A percentile compares a stretch with the other conserved stretches of the same genome.
phyloP scores from a whole-genome alignment of 495 filamentous ascomycete genomes.

The Neurospora terricola region DNA sequence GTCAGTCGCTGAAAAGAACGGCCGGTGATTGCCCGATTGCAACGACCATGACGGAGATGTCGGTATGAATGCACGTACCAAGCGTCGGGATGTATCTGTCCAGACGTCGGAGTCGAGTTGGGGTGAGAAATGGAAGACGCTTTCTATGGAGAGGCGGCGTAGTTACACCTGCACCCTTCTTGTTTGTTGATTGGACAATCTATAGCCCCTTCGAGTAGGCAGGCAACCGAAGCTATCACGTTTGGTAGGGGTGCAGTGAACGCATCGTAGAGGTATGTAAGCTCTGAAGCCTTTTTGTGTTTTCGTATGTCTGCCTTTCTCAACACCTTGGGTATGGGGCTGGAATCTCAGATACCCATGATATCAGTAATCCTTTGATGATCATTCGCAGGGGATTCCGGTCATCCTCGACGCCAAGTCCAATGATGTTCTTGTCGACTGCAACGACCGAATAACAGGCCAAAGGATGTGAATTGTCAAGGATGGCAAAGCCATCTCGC shows the following conservation, averaged over 20 bases:
- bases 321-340: neutral
- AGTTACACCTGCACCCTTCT: neutral
- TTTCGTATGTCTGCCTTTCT: neutral
- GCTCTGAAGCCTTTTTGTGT: neutral
- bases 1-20: neutral
- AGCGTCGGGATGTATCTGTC: neutral
- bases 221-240: neutral
- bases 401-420: neutral
- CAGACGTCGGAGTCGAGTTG: neutral
- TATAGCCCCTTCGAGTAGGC: neutral
- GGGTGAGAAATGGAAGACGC: neutral
- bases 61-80: neutral
- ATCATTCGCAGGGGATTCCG: neutral
- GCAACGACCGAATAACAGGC: neutral
- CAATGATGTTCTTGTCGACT: neutral
- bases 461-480: neutral
- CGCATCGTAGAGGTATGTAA: neutral
- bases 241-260: neutral
- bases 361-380: neutral
- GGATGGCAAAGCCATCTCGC: neutral
- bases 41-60: neutral
- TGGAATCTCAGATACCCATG: neutral
- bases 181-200: neutral
- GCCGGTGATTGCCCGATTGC: neutral
- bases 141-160: neutral